Base-by-base conservation (phyloP, 2,329 filamentous ascomycete species). In the Sporothrix brunneoviolacea region DNA sequence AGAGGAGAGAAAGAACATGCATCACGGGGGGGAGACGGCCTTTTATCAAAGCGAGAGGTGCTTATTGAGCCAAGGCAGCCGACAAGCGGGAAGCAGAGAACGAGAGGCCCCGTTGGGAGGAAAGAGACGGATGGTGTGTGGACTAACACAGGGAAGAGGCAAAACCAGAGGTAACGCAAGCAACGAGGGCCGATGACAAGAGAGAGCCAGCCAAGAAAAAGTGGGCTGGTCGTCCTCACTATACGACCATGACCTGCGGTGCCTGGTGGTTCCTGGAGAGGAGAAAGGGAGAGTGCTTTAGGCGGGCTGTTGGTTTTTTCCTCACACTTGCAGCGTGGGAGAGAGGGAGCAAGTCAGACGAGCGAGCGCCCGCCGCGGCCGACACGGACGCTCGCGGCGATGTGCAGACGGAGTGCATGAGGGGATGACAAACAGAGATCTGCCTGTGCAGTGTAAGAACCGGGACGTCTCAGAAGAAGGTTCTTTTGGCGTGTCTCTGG, bases 11-110 rank as follows among this genome's bases (percentile, higher is more conserved):
- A 15, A n/a, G 22, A 33, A 22, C 19, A 46, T 27, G 27, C 41
- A 42, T 19, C 27, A 16, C 24, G 35, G 50, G 28, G 40, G 36
- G 50, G 35, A 30, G 51, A 22, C 51, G 32, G 40, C 51, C 46
- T 53, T 52, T 48, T 50, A 53, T 53, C 51, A 33, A 53, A 48
- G 24, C 7, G 24, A 16, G 38, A 32, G 28, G 38, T 42, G 46
- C 46, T 49, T 49, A 49, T 49, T 49, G 46, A 49, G 46, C 45
- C 37, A 35, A 47, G 35, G 16, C 44, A 21, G 18, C 16, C 12
- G 28, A 35, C 27, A n/a, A n/a, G 45, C 28, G 36, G 45, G 28
- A 49, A 28, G 28, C 21, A 36, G 39, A 16, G 8, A 24, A 22
- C 12, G 22, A 33, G 37, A 21, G n/a, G 35, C n/a, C n/a, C n/a